These are phyloP conservation scores for Halteria grandinella DNA, from an alignment of 73 alveolate genomes.

Conservation along the genomic window DNA sequence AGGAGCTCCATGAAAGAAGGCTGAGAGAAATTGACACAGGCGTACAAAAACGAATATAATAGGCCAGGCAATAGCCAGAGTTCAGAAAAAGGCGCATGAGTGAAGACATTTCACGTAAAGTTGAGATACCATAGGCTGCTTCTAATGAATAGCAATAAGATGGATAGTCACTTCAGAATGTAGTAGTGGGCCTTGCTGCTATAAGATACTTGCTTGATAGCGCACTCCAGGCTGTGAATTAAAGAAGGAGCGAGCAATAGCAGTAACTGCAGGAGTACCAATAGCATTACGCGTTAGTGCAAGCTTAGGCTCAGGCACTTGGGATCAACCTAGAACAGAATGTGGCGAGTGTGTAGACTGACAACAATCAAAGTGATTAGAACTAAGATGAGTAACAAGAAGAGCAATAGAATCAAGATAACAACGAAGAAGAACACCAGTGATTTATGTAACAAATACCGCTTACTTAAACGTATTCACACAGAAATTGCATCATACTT, in stretches of 20 bases:
- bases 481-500: not conserved
- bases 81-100: not conserved
- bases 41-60: not conserved
- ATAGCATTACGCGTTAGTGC: no score
- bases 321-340: no score
- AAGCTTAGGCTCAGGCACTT: no score
- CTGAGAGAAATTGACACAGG: not conserved
- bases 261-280: not conserved
- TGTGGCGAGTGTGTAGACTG: no score
- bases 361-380: no score
- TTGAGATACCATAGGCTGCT: not conserved
- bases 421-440: not conserved
- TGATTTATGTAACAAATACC: not conserved
- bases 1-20: not conserved
- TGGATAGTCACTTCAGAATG: not conserved
- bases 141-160: not conserved
- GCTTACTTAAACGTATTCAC: no score
- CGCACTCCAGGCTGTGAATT: conserved; percentile 19
- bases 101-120: not conserved
- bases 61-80: not conserved
- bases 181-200: conserved; percentile 39
- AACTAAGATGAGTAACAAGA: not conserved
- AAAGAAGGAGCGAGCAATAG: not conserved
- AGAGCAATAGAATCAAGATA: not conserved
- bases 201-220: conserved; percentile 39